Evolutionary conservation across 768 basidiomycete species (phyloP), one percentile per base, ranked within the genome.

Genomic region (Scleroderma bovista): DNA sequence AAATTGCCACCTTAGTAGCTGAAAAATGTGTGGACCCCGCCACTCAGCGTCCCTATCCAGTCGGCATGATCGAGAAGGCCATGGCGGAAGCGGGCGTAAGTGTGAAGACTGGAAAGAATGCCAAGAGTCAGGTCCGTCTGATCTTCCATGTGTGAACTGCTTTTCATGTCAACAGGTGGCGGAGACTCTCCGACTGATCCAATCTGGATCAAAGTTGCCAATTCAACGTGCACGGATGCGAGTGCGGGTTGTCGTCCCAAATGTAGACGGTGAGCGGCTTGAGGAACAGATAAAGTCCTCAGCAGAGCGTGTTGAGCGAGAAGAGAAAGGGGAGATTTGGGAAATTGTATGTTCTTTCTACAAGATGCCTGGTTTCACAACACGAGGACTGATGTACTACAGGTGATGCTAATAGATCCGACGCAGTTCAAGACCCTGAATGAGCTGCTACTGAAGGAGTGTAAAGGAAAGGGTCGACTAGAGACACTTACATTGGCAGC

Each of bases 51-150:
- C 93, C 94, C 6, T 93, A 97, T 64, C 86, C 93, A 6, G 91
- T 95, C 29, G 86, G 90, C 16, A 91, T 98, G 75, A 91, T 99
- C 55, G 96, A 99, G 64, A 98, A 96, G 69, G 93, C 93, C 0
- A 95, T 99, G 95, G 71, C 81, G 9, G 94, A 98, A 64, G 86
- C 90, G 9, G 94, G 94, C 1, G 94, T 88, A 69, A 95, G 91
- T 57, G 86, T 95, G 23, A 87, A 89, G 59, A 77, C 77, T 40
- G 83, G 84, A 55, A 97, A 97, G 74, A 86, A 79, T 19, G 94
- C 93, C 5, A 99, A 99, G 72, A 88, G 86, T 45, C 96, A 99
- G 80, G 91, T 88, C 54, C 16, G 73, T 26, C 3, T 12, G 26
- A 31, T 33, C 38, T 37, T 16, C 39, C 40, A 38, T 42, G 17